Base-by-base conservation (phyloP, 2,329 filamentous ascomycete species). In the Westerdykella sp. region DNA sequence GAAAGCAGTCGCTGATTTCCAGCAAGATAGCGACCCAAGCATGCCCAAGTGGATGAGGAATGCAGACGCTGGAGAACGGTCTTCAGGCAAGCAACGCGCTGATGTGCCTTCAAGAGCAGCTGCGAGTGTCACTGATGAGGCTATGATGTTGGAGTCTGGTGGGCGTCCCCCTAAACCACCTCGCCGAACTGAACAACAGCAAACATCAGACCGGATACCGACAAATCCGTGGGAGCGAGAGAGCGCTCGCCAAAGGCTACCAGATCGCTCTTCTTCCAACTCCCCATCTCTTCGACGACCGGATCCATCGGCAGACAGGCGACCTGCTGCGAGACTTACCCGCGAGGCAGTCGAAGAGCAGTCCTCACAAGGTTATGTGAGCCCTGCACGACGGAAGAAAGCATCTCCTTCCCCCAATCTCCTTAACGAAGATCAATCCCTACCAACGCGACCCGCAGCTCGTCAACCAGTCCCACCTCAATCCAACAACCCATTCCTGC, bases 41-140 rank as follows among this genome's bases (percentile, higher is more conserved):
- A 87, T 95, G 61, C 93, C 93, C 0, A 93, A 87, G 61, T 98
- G 93, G 93, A 95, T 98, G 91, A 82, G 85, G 55, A 85, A 90
- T 44, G 77, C 81, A 3, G 55, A 60, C 40, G 47, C 59, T 39
- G 60, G 54, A 31, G 57, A 62, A 23, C 32, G 51, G 55, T 41
- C 51, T 15, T 47, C 46, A 31, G 18, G 22, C 57, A 35, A 47
- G 49, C 28, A 54, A 59, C 37, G 46, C 47, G 16, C 48, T 21
- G 11, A 39, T 37, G 13, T 37, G 16, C 30, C 38, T 13, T n/a
- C 47, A 13, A 55, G 54, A 42, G 53, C 42, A 50, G 46, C 45
- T 47, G 50, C 47, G 42, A 42, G 45, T 44, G 60, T 67, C 32
- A 77, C 70, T 7, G 69, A 74, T 49, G 77, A 80, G 69, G 89